These are phyloP conservation scores for Nothophaeocryptopus gaeumannii DNA, from an alignment of 2,329 filamentous ascomycete species.

Conservation along the genomic window DNA sequence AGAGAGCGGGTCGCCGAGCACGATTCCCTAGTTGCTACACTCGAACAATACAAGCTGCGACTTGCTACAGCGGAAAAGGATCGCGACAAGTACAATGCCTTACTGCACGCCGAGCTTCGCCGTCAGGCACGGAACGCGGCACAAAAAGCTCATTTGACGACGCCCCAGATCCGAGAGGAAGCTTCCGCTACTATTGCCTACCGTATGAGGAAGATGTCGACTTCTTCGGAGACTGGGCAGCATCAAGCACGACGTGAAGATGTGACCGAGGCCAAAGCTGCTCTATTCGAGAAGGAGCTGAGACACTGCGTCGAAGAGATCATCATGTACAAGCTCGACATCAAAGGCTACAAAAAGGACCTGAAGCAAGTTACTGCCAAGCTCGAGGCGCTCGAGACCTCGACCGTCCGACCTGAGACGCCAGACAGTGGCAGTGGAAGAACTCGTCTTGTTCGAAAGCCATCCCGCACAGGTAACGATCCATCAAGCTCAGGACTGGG, in stretches of 20 bases:
- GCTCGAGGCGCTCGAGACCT: conserved; percentile 29
- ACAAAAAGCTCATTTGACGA: conserved; percentile 9
- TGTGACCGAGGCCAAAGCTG: background rate
- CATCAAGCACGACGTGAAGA: background rate
- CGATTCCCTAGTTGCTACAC: background rate
- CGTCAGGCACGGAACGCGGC: conserved; percentile 32
- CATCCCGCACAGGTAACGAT: background rate
- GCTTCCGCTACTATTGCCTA: conserved; percentile 5
- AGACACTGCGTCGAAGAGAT: conserved; percentile 43
- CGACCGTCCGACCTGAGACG: conserved; percentile 5
- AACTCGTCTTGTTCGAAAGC: background rate
- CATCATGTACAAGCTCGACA: conserved; percentile 49
- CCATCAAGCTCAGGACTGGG: conserved; percentile 14
- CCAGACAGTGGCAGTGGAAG: conserved; percentile 11
- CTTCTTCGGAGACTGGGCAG: background rate
- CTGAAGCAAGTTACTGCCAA: conserved; percentile 31
- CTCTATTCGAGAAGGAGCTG: conserved; percentile 29
- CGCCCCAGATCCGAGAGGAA: conserved; percentile 20
- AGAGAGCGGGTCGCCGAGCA: background rate
- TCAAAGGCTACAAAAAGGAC: conserved; percentile 46
- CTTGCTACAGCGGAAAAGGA: conserved; percentile 30
- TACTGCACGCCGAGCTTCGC: conserved; percentile 42
- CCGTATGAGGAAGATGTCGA: conserved; percentile 1
- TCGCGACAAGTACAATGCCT: conserved; percentile 39
- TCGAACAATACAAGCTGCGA: conserved; percentile 5